Percentiles rank a stretch among this genome's conserved stretches.
Evolutionary conservation across 2,329 filamentous ascomycete species (phyloP).

Genomic region (Pseudocercospora pini-densiflorae): DNA sequence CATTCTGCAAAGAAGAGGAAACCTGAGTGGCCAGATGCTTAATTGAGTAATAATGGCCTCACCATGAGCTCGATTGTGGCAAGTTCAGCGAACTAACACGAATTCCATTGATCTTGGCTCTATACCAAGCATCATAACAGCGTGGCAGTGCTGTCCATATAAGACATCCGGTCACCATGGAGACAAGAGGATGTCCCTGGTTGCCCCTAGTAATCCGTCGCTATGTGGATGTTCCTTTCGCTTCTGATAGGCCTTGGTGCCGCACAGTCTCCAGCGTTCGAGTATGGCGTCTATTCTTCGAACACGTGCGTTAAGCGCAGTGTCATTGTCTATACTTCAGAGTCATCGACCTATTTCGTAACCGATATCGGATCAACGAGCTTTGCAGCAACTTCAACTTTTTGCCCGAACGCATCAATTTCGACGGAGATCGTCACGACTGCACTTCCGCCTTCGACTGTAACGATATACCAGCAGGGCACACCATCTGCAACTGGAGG

Average conservation of each 20-base stretch:
- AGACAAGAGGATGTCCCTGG: no score
- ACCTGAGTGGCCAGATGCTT: background rate
- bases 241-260: no score
- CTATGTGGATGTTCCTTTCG: no score
- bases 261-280: background rate
- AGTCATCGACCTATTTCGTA: background rate
- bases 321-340: conserved; percentile 8
- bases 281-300: background rate
- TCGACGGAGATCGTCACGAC: background rate
- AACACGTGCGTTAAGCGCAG: conserved; percentile 8
- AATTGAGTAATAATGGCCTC: background rate
- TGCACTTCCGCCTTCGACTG: background rate
- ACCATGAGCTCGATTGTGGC: background rate
- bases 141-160: background rate
- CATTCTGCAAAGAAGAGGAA: background rate
- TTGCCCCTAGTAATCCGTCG: no score
- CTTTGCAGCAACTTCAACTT: conserved; percentile 3
- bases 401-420: conserved; percentile 5
- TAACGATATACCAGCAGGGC: background rate
- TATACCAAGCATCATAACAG: no score
- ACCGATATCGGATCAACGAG: background rate
- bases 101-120: background rate
- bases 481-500: background rate
- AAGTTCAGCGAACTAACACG: background rate
- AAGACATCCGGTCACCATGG: background rate